Evolutionary conservation across 2,329 filamentous ascomycete species (phyloP), one percentile per base, ranked within the genome.

Genomic region (Colletotrichum viniferum): DNA sequence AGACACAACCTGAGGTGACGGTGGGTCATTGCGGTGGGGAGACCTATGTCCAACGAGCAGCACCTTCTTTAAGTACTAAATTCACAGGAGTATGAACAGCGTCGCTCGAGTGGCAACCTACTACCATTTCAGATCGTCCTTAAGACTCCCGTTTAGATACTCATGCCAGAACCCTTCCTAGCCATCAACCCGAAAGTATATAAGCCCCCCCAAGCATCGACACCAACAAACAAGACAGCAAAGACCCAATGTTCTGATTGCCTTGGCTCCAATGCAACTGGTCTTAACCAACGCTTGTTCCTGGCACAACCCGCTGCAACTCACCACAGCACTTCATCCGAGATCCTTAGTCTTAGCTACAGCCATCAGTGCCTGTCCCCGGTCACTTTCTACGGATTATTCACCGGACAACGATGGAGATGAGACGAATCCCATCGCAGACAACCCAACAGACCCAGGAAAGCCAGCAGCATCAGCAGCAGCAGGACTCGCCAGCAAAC

Each of bases 101-200:
- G 36, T 18, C 36, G 36, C 36, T 16, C 0, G 36, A 4, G 36
- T 3, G 0, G 36, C 36, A 38, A 3, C 0, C 36, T 43, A 2
- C 36, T 18, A 18, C 9, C 38, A 48, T n/a, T 9, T 0, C 18
- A 6, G 18, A 48, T n/a, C 18, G 9, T 48, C 9, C 18, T 48
- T 10, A 13, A 48, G 5, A 21, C n/a, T 7, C 10, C 3, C 43
- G 3, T 21, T 4, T 7, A 7, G 18, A 5, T 48, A 12, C 10
- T 4, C 2, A 12, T n/a, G 2, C n/a, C 43, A 18, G 3, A 21
- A 4, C 3, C 2, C 9, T 4, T 21, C 43, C n/a, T 4, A 13
- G 18, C 18, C 5, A 21, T 2, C 10, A 48, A 43, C 5, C 5
- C n/a, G 10, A 18, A 18, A 18, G 18, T 48, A 48, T 48, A 48